Evolutionary conservation across 73 alveolate genomes (phyloP), one percentile per base, ranked within the genome.

Genomic region (Uronychia binucleata): DNA sequence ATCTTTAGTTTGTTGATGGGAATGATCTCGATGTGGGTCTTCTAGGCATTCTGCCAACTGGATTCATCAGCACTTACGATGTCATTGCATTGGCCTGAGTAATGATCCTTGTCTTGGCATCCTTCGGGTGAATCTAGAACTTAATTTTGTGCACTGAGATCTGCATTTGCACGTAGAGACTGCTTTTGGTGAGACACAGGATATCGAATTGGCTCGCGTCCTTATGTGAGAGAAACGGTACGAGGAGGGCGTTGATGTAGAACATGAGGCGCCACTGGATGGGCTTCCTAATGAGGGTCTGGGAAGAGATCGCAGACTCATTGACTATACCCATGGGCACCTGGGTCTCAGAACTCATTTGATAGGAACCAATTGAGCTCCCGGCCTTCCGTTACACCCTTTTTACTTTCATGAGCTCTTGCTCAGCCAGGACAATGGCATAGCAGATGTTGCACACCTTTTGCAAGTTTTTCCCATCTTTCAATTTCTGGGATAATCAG

Each of bases 381-480:
- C 88, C 91, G 74, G 77, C 76, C 74, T 26, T 29, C 32, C 57
- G 34, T 58, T 83, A 46, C n/a, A 46, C 67, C 19, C 19, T 46
- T 46, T 25, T 75, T 75, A 29, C 78, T 26, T 67, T 26, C 29
- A 82, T 57, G 19, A 88, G 81, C 31, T 88, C 94, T 28, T 88
- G 84, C 75, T 88, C 94, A 1, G 94, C 94, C 1, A 88, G 82
- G 26, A 88, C 77, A 0, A 83, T 88, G 76, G 80, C 34, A 58
- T 88, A 88, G 77, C 94, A 88, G 33, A 88, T 81, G 29, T 88
- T 91, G 57, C 94, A 88, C 26, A 88, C 85, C 59, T 58, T 82
- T 26, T 84, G 83, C 26, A 88, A 34, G 31, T 86, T 31, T 59
- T 80, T 88, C 34, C 84, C 84, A 58, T 82, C 85, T 77, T 88